Percentiles rank a stretch among this genome's conserved stretches.
These are phyloP conservation scores for Wickerhamomyces bisporus DNA, from an alignment of 805 yeast genomes.

Conservation along the genomic window DNA sequence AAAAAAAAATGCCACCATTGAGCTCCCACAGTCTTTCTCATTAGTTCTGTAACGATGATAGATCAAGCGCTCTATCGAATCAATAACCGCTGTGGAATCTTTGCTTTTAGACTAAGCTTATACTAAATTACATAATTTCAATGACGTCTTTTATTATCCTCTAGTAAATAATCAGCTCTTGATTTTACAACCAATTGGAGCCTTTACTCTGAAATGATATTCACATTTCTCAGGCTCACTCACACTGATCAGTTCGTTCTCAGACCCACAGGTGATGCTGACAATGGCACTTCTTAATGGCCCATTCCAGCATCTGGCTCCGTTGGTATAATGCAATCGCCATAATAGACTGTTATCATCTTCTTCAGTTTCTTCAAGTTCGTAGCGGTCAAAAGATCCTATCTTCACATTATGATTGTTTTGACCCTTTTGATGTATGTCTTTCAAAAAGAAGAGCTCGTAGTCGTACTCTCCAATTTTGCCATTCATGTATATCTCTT, in stretches of 20 bases:
- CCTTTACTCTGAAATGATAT: conserved; percentile 47
- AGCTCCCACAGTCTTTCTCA: too few species aligned
- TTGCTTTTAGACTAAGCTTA: too few species aligned
- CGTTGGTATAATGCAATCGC: conserved; percentile 43
- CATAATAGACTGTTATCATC: conserved; percentile 28
- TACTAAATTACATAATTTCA: too few species aligned
- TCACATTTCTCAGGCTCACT: conserved; percentile 88
- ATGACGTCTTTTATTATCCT: too few species aligned
- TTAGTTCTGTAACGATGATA: too few species aligned
- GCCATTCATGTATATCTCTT: conserved; percentile 40
- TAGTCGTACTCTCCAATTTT: conserved; percentile 70
- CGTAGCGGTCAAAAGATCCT: conserved; percentile 36
- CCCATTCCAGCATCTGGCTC: conserved; percentile 93
- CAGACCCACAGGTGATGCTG: conserved; percentile 60
- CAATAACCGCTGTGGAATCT: too few species aligned
- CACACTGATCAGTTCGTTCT: conserved; percentile 53
- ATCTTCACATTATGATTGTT: conserved; percentile 44
- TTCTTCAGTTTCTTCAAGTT: conserved; percentile 23
- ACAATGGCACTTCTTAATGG: conserved; percentile 72
- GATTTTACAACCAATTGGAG: conserved; percentile 37
- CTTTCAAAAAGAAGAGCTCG: conserved; percentile 51
- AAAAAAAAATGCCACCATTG: too few species aligned
- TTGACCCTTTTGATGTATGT: conserved; percentile 50
- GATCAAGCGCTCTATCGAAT: too few species aligned
- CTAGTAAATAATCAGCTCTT: too few species aligned